Conservation (phyloP, 1,284 basidiomycete genomes). For the Spongispora temasekensis region DNA sequence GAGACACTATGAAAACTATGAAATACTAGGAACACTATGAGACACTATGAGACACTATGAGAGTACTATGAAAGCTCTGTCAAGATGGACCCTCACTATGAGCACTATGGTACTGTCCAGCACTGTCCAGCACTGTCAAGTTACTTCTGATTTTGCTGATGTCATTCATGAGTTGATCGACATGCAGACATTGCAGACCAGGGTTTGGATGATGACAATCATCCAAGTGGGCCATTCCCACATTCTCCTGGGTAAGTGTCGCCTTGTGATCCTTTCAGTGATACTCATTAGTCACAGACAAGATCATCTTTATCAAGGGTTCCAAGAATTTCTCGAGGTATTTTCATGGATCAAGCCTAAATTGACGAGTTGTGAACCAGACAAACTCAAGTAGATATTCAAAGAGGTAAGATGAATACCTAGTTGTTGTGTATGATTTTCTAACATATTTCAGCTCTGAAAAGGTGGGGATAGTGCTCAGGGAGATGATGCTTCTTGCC, state of each 20-base stretch:
- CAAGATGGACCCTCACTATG: no score
- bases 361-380: background rate
- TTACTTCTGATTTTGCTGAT: no score
- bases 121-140: no score
- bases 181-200: background rate
- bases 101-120: no score
- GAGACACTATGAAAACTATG: no score
- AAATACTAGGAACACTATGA: no score
- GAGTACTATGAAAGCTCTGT: no score
- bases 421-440: background rate
- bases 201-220: background rate
- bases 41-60: no score
- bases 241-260: background rate
- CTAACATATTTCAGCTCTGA: background rate
- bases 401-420: background rate
- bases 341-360: constrained; percentile 1
- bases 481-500: background rate
- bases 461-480: background rate
- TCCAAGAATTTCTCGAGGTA: background rate
- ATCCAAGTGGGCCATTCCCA: background rate
- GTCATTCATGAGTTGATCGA: no score
- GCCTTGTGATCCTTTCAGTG: background rate
- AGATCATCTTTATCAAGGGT: background rate
- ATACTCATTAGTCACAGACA: background rate
- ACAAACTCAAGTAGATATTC: background rate